Conservation (phyloP, 2,329 filamentous ascomycete genomes). For the Cryoendolithus antarcticus region DNA sequence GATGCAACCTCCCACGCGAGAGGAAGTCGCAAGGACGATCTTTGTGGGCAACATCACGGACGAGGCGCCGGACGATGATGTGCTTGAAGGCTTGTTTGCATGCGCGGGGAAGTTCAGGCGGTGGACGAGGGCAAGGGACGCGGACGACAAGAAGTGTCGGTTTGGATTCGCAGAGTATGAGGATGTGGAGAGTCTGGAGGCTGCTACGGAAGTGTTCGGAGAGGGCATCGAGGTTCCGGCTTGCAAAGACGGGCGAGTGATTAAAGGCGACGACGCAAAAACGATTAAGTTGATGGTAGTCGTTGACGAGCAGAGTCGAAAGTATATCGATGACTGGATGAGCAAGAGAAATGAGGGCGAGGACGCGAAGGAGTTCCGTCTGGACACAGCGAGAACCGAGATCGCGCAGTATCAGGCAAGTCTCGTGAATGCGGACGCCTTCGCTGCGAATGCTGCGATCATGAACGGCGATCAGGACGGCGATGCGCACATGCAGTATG, state of each 20-base stretch:
- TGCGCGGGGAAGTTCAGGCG: conserved; percentile 64
- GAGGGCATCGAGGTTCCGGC: conserved; percentile 72
- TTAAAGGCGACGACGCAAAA: conserved; percentile 26
- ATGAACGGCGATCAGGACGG: conserved; percentile 26
- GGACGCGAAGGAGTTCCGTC: conserved; percentile 50
- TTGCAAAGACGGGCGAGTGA: conserved; percentile 40
- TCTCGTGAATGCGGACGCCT: conserved; percentile 52
- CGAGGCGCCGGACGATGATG: conserved; percentile 62
- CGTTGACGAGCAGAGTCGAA: conserved; percentile 70
- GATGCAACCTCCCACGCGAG: conserved; percentile 68
- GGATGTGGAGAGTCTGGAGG: conserved; percentile 74
- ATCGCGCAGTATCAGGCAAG: conserved; percentile 58
- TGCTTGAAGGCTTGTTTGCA: conserved; percentile 63
- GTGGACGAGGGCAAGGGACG: conserved; percentile 70
- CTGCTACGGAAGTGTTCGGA: conserved; percentile 71
- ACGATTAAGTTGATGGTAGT: conserved; percentile 35
- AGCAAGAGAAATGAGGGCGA: conserved; percentile 49
- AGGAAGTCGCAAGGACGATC: conserved; percentile 84
- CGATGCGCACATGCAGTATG: conserved; percentile 14
- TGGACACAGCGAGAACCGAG: conserved; percentile 56
- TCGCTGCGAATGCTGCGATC: conserved; percentile 17
- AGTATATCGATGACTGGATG: conserved; percentile 75
- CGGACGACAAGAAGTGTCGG: conserved; percentile 68
- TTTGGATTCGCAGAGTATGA: conserved; percentile 97
- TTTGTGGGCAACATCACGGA: conserved; percentile 81